These are phyloP conservation scores for Craspedostauros australis DNA, from an alignment of 108 stramenopile species.

Conservation along the genomic window DNA sequence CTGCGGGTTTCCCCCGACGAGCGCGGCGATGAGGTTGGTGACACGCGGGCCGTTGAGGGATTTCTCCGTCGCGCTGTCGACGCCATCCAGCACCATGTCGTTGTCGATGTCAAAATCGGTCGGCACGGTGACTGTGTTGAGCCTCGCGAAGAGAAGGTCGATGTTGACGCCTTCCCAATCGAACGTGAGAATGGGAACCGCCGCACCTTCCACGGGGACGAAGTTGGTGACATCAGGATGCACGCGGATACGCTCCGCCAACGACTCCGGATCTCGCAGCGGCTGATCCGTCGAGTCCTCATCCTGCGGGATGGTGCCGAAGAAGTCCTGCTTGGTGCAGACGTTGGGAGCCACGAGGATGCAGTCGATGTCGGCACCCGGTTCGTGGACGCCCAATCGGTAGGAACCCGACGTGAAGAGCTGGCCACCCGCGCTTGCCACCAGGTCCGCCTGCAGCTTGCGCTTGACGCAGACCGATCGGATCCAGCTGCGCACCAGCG, in stretches of 20 bases:
- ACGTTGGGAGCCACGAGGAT: constrained; percentile 78
- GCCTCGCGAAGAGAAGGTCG: constrained; percentile 92
- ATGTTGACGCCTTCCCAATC: constrained; percentile 96
- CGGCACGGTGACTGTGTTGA: constrained; percentile 78
- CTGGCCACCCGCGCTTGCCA: constrained; percentile 70
- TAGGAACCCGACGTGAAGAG: constrained; percentile 91
- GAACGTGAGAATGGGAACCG: constrained; percentile 97
- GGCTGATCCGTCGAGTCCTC: constrained; percentile 11
- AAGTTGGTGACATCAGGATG: constrained; percentile 90
- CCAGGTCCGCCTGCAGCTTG: constrained; percentile 53
- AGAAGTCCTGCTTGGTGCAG: constrained; percentile 91
- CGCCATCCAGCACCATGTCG: constrained; percentile 87
- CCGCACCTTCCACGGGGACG: constrained; percentile 86
- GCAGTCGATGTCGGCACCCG: constrained; percentile 96
- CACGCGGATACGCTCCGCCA: constrained; percentile 76
- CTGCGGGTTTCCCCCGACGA: constrained; percentile 75
- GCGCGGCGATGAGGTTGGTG: constrained; percentile 89
- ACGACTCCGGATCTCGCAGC: constrained; percentile 58
- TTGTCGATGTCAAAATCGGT: constrained; percentile 90
- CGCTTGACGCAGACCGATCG: constrained; percentile 44
- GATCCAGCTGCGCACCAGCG: constrained; percentile 68
- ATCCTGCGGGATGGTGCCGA: constrained; percentile 51
- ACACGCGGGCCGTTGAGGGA: constrained; percentile 94
- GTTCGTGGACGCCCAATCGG: constrained; percentile 92
- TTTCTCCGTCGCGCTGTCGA: constrained; percentile 91